Base-by-base conservation (phyloP, 192 early-diverging fungal genomes). In the Phlyctochytrium bullatum region DNA sequence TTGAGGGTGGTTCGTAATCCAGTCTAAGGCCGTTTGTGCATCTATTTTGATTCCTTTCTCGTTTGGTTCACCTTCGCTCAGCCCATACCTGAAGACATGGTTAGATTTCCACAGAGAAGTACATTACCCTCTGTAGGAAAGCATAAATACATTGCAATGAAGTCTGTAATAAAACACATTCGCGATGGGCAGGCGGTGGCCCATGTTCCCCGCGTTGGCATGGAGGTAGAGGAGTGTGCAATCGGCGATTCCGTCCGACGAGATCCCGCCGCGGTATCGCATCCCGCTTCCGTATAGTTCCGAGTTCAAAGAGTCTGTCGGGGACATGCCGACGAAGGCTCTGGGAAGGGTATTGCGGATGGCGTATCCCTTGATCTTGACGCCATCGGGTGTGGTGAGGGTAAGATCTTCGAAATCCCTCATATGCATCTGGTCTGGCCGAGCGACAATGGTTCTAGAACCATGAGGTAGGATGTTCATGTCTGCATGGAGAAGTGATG, bases 171-270 rank as follows among this genome's bases (percentile, higher is more conserved):
- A 81, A 58, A 97, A 78, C 2, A 88, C 73, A 60, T 86, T 81
- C 25, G 95, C 94, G 54, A 97, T 92, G 3, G 95, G 95, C 60
- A 99, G 80, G 16, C 97, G 84, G 73, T 99, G 96, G 36, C 97
- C 97, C 88, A 98, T 94, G 73, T 99, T 99, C 31, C 97, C 97
- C 23, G 97, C 97, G 68, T 99, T 99, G 30, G 95, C 94, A 70
- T 99, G 97, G 61, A 91, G 91, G 66, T 93, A 96, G 2, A 98
- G 65, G 40, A 99, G 73, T 0, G 94, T 98, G 33, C 33, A 59
- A 12, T 67, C 62, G 2, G 81, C 73, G 12, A 79, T 17, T 30
- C 40, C 50, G 58, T 17, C 40, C 52, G n/a, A 27, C 24, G 33
- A 40, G 12, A 17, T 65, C 57, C 32, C 47, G 47, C 36, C 36